These are phyloP conservation scores for Epichloe bromicola DNA, from an alignment of 2,329 filamentous ascomycete genomes.

Conservation along the genomic window DNA sequence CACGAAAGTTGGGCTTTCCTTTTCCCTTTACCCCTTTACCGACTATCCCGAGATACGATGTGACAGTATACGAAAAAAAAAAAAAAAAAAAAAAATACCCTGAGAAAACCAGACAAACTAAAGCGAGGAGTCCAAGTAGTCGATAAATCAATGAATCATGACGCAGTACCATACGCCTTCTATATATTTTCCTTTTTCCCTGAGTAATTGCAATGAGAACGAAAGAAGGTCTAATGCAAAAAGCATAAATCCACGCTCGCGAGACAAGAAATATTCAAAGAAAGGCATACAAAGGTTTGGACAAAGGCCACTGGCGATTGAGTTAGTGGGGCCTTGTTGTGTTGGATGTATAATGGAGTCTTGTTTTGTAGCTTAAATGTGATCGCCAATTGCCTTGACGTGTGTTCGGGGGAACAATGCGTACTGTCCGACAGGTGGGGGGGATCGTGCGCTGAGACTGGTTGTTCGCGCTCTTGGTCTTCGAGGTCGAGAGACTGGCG, in stretches of 20 bases:
- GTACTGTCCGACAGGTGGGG: slow-evolving; percentile 34
- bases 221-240: background rate
- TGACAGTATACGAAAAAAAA: background rate
- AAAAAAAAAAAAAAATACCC: background rate
- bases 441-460: slow-evolving; percentile 29
- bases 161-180: background rate
- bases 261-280: background rate
- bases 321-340: background rate
- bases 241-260: background rate
- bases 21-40: background rate
- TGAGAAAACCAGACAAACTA: background rate
- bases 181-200: background rate
- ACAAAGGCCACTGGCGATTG: background rate
- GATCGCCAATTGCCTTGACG: slow-evolving; percentile 19
- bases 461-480: slow-evolving; percentile 33
- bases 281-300: background rate
- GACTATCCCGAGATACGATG: no score
- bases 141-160: background rate
- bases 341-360: background rate
- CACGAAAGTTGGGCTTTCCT: background rate
- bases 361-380: slow-evolving; percentile 14
- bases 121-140: background rate
- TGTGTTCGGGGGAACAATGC: slow-evolving; percentile 30
- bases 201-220: background rate
- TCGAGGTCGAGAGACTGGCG: slow-evolving; percentile 16